Evolutionary conservation across 352 stramenopile species (phyloP), one percentile per base, ranked within the genome.

Genomic region (Phytophthora idaei): DNA sequence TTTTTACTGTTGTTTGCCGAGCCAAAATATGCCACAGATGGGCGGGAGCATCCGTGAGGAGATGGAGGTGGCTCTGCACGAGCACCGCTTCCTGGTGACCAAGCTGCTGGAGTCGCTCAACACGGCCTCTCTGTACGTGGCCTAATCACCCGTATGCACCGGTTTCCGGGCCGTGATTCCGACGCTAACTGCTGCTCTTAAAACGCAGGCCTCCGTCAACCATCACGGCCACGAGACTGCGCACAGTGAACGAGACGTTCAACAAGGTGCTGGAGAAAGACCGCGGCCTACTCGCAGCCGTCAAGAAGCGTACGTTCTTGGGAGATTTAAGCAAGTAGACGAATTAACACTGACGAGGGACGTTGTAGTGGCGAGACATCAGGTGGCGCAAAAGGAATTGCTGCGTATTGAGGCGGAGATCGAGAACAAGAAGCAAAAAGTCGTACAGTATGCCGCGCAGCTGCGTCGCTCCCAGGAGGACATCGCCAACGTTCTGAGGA

Each of bases 21-120:
- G 21, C 17, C 27, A 48, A 48, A 60, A 47, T 21, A 74, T 75
- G 69, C 32, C 59, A 42, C 49, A 61, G 12, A 67, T 65, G 55
- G 61, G 61, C 14, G 57, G 32, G 71, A 90, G 81, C 71, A 85
- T 94, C 25, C 81, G 80, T 9, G 84, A 94, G 27, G 74, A 91
- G 49, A 83, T 91, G 44, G 81, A 91, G 64, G 73, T 92, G 45
- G 76, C 71, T 53, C 71, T 94, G 49, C 83, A 94, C 57, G 86
- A 93, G 73, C 86, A 94, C 73, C 84, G 86, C 51, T 94, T 92
- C 68, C 69, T 94, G 21, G 85, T 92, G 53, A 93, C 85, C 12
- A 94, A 94, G 68, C 72, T 94, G 31, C 80, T 94, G 37, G 86
- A 94, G 70, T 89, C 84, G 29, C 77, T 94, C 14, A 80, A 80